A percentile compares a stretch with the other conserved stretches of the same genome.
Evolutionary conservation across 2,329 filamentous ascomycete genomes (phyloP).

Genomic region (Fusarium annulatum): DNA sequence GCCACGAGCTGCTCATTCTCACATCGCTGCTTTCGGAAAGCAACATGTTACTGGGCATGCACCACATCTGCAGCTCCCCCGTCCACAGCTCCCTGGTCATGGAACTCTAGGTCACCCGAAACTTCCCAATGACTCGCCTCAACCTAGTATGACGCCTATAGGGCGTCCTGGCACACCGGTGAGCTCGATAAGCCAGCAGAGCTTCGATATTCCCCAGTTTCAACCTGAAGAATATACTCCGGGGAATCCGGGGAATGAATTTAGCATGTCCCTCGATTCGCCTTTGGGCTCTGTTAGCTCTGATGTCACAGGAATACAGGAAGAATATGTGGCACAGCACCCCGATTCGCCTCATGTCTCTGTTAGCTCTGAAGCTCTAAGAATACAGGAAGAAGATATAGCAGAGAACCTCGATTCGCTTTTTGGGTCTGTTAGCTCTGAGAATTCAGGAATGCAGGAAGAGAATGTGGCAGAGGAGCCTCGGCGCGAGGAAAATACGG

Average conservation of each 20-base stretch:
- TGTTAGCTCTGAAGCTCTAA: too few relatives aligned
- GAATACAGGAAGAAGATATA: too few relatives aligned
- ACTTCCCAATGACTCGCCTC: neutral
- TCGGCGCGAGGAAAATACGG: too few relatives aligned
- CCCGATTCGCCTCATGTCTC: fast-evolving
- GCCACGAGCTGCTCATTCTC: neutral
- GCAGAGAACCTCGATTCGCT: too few relatives aligned
- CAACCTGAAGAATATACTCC: neutral
- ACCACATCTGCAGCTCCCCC: neutral
- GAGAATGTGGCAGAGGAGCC: too few relatives aligned
- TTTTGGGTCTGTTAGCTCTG: neutral
- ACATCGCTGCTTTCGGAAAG: too few relatives aligned
- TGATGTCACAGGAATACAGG: too few relatives aligned
- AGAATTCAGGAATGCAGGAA: too few relatives aligned
- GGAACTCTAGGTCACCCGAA: too few relatives aligned
- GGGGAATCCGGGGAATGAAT: neutral
- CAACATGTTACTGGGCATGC: neutral
- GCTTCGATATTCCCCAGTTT: neutral
- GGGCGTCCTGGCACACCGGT: fast-evolving
- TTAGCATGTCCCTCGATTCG: fast-evolving
- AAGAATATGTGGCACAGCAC: too few relatives aligned
- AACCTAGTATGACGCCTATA: neutral
- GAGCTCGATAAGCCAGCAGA: neutral
- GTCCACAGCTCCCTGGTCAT: too few relatives aligned
- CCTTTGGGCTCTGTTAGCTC: too few relatives aligned